phyloP scores from a whole-genome alignment of 1,284 basidiomycete genomes.

The Microbotryomycetes sp. region DNA sequence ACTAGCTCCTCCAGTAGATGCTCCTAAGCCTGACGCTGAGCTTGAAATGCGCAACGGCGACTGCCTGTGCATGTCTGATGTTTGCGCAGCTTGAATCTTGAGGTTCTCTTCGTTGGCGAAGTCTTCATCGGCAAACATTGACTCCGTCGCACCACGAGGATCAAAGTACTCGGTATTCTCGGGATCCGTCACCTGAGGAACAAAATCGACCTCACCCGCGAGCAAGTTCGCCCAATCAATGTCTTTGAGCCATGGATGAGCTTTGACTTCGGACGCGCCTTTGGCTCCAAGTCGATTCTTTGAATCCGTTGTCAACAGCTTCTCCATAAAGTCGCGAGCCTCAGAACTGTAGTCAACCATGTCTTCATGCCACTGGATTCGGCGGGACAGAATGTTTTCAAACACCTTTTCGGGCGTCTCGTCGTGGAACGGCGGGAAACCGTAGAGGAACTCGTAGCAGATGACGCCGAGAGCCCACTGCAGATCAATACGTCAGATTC shows the following conservation, averaged over 20 bases:
- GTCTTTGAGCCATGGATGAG: slow-evolving; percentile 80
- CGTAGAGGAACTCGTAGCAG: slow-evolving; percentile 96
- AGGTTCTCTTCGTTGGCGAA: slow-evolving; percentile 52
- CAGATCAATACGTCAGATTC: slow-evolving; percentile 7
- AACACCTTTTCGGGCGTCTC: slow-evolving; percentile 96
- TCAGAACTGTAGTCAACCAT: slow-evolving; percentile 80
- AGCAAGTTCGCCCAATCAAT: slow-evolving; percentile 92
- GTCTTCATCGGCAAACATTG: slow-evolving; percentile 73
- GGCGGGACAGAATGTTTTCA: slow-evolving; percentile 95
- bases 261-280: slow-evolving; percentile 88
- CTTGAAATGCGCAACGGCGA: neutral
- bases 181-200: slow-evolving; percentile 88
- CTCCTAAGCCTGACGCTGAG: no score
- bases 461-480: slow-evolving; percentile 96
- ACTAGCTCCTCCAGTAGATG: no score
- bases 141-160: slow-evolving; percentile 80
- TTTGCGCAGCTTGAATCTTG: slow-evolving; percentile 44
- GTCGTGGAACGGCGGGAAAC: slow-evolving; percentile 95
- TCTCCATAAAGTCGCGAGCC: slow-evolving; percentile 84
- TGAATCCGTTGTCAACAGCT: slow-evolving; percentile 77
- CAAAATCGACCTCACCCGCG: slow-evolving; percentile 83
- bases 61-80: slow-evolving; percentile 36
- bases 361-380: slow-evolving; percentile 77
- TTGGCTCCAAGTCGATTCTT: slow-evolving; percentile 71
- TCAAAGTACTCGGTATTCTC: slow-evolving; percentile 99